Base-by-base conservation (phyloP, 306 rosid genomes). In the Dalbergia cochinchinensis region DNA sequence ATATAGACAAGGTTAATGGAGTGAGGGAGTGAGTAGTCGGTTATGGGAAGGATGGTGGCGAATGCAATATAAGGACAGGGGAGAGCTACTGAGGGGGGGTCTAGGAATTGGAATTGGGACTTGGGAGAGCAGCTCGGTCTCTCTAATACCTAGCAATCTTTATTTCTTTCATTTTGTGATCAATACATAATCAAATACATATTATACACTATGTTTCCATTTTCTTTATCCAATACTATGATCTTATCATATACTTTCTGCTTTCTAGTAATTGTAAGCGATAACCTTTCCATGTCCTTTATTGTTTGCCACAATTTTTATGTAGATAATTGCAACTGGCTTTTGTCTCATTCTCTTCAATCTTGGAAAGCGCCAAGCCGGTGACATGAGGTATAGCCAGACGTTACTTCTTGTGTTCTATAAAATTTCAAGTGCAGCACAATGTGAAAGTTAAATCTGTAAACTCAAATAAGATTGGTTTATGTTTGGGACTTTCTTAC, bases 341-440 rank as follows among this genome's bases (percentile, higher is more conserved):
- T 92, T 95, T 83, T 88, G 82, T 86, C 85, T 95, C 86, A 92
- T 95, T 80, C 86, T 92, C 82, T 67, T 88, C 79, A 93, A 95
- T 79, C 98, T 95, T 58, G 98, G 99, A 84, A 81, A 91, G 81
- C 90, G 95, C 65, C 77, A 90, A 81, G 94, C 94, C 78, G 97
- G 98, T 75, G 99, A 92, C 15, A 58, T 89, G 83, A 95, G 99
- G 99, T 92, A 87, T 87, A n/a, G 35, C 65, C 65, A 31, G 26
- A 70, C 63, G 13, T 20, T 45, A 15, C 31, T 65, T 81, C 42
- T 19, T 70, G 78, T 80, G 67, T 80, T 18, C 16, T 44, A 44
- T 55, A 19, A 65, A 37, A 57, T 76, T 69, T 73, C 16, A 51
- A 76, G 31, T 74, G 41, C 5, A 15, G 33, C 50, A 62, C 80